Percentiles rank a stretch among this genome's conserved stretches.
Conservation (phyloP, 2,329 filamentous ascomycete species). For the Verticillium tricorpus region DNA sequence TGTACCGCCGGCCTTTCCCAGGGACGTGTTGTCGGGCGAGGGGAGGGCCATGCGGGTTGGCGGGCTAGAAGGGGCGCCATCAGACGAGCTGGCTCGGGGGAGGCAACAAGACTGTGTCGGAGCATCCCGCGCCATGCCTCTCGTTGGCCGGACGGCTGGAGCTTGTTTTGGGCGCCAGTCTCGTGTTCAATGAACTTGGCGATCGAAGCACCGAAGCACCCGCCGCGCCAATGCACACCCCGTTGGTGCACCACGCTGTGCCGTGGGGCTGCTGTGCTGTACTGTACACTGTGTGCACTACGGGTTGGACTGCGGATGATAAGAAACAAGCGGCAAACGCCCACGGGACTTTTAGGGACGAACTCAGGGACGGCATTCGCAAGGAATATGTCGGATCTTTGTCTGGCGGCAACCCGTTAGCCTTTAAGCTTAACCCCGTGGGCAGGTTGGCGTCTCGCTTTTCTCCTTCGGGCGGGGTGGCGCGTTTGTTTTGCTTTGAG, state of each 20-base stretch:
- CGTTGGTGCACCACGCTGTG: neutral
- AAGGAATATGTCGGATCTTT: neutral
- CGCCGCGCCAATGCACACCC: neutral
- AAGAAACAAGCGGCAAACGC: too few relatives aligned
- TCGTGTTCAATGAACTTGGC: neutral
- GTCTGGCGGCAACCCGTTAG: neutral
- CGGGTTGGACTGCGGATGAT: too few relatives aligned
- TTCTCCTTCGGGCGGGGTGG: neutral
- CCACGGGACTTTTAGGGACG: neutral
- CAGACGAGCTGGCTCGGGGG: too few relatives aligned
- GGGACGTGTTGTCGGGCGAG: neutral
- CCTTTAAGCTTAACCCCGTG: neutral
- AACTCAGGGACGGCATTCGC: too few relatives aligned
- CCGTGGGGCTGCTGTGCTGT: neutral
- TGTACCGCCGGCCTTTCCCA: neutral
- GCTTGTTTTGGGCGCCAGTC: neutral
- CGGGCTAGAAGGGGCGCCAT: neutral
- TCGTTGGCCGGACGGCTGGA: neutral
- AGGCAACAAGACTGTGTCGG: neutral
- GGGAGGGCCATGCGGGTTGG: neutral
- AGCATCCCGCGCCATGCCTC: neutral
- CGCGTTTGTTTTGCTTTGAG: neutral
- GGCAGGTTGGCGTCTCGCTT: neutral
- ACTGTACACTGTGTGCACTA: neutral
- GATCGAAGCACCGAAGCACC: neutral